A percentile compares a stretch with the other conserved stretches of the same genome.
phyloP scores from a whole-genome alignment of 2,329 filamentous ascomycete species.

The Beauveria medogensis region DNA sequence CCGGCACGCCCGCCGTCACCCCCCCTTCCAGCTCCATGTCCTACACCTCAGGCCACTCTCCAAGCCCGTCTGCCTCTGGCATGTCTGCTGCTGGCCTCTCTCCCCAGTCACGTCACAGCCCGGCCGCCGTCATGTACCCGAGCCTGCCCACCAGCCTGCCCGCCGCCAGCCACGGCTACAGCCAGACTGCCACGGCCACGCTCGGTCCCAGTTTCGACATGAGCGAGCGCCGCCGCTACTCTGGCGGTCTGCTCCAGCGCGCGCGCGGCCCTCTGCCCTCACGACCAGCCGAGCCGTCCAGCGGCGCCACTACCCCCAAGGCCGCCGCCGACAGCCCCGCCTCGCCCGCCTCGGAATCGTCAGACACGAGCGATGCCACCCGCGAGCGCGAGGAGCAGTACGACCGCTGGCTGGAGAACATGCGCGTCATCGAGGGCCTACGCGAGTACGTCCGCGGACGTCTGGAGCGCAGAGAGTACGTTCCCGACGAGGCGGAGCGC shows the following conservation, averaged over 20 bases:
- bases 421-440: slow-evolving; percentile 55
- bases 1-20: slow-evolving; percentile 68
- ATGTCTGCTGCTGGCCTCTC: slow-evolving; percentile 45
- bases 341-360: slow-evolving; percentile 45
- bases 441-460: slow-evolving; percentile 49
- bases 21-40: slow-evolving; percentile 69
- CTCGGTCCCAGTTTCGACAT: slow-evolving; percentile 60
- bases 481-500: slow-evolving; percentile 22
- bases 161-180: slow-evolving; percentile 61
- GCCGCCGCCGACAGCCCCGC: slow-evolving; percentile 35
- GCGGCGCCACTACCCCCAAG: slow-evolving; percentile 36
- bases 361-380: slow-evolving; percentile 42
- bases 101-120: slow-evolving; percentile 54
- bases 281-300: slow-evolving; percentile 25
- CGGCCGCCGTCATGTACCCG: slow-evolving; percentile 62
- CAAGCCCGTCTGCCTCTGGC: slow-evolving; percentile 60
- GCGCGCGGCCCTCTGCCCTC: slow-evolving; percentile 36
- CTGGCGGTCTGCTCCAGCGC: slow-evolving; percentile 58
- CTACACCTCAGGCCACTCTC: slow-evolving; percentile 71
- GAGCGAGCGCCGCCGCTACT: slow-evolving; percentile 57
- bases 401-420: slow-evolving; percentile 58
- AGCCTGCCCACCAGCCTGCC: slow-evolving; percentile 49
- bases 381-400: slow-evolving; percentile 54
- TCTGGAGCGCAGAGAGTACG: slow-evolving; percentile 49
- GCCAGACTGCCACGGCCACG: slow-evolving; percentile 61